Conservation (phyloP, 1,284 basidiomycete species). For the Ustilago loliicola region DNA sequence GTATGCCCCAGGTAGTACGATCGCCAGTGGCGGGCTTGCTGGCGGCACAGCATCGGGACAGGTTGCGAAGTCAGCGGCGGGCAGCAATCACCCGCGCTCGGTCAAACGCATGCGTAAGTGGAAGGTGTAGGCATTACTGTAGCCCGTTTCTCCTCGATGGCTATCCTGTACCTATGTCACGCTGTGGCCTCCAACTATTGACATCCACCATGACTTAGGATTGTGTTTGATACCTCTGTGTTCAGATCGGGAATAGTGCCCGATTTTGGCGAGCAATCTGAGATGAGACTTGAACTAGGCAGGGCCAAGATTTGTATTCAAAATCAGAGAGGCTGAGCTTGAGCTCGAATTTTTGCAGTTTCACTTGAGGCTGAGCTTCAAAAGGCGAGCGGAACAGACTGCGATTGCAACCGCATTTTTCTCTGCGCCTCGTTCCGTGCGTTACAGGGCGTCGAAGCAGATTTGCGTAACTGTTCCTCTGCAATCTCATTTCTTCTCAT, state of each 20-base stretch:
- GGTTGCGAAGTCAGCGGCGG: conserved; percentile 2
- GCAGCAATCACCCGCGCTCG: conserved; percentile 30
- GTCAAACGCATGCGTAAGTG: conserved; percentile 52
- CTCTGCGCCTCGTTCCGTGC: background rate
- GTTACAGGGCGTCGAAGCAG: background rate
- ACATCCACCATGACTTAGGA: background rate
- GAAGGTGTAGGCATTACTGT: conserved; percentile 25
- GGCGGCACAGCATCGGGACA: conserved; percentile 10
- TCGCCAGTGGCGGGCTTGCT: conserved; percentile 41
- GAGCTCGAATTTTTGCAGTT: conserved; percentile 1
- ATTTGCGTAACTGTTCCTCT: conserved; percentile 8
- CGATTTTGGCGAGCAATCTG: background rate
- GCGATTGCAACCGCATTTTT: conserved; percentile 4
- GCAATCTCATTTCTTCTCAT: conserved; percentile 16
- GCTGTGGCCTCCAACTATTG: background rate
- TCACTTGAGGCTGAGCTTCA: too few relatives aligned
- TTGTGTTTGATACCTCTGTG: background rate
- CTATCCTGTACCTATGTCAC: background rate
- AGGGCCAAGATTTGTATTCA: background rate
- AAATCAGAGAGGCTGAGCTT: background rate
- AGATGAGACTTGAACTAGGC: background rate
- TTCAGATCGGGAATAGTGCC: background rate
- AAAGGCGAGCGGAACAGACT: background rate
- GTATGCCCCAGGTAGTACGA: conserved; percentile 53
- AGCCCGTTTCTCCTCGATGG: background rate